A percentile compares a stretch with the other conserved stretches of the same genome.
phyloP scores from a whole-genome alignment of 108 stramenopile species.

The Fragilariopsis cylindrus region DNA sequence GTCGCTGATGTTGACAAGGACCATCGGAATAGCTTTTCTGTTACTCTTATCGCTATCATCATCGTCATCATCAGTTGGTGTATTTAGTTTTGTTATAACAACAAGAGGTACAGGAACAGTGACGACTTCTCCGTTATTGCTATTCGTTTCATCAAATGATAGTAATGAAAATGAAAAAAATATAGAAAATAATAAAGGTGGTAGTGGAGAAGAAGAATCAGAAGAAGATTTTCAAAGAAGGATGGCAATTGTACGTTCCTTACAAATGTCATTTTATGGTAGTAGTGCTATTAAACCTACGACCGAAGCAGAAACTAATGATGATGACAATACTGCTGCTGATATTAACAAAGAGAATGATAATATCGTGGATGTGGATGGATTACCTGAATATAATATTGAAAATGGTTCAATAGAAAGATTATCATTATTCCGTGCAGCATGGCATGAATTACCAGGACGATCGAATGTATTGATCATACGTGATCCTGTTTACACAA shows the following conservation, averaged over 20 bases:
- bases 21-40: too few relatives aligned
- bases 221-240: conserved; percentile 23
- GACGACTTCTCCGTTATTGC: not conserved
- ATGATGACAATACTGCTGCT: too few relatives aligned
- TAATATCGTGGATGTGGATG: not conserved
- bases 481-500: conserved; percentile 69
- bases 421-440: conserved; percentile 66
- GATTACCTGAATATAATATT: not conserved
- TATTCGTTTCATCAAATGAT: conserved; percentile 9
- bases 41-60: too few relatives aligned
- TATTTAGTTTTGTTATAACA: too few relatives aligned
- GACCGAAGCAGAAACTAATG: not conserved
- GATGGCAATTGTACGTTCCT: conserved; percentile 40
- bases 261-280: conserved; percentile 41
- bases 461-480: conserved; percentile 76
- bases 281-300: not conserved
- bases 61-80: too few relatives aligned
- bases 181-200: not conserved
- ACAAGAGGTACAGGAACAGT: not conserved
- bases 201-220: conserved; percentile 8
- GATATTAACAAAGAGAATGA: too few relatives aligned
- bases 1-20: too few relatives aligned
- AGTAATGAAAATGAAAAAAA: not conserved
- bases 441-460: conserved; percentile 78
- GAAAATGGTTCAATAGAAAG: conserved; percentile 21